Evolutionary conservation across 1,139 yeast genomes (phyloP), one percentile per base, ranked within the genome.

Genomic region (Petasospora fabianii): DNA sequence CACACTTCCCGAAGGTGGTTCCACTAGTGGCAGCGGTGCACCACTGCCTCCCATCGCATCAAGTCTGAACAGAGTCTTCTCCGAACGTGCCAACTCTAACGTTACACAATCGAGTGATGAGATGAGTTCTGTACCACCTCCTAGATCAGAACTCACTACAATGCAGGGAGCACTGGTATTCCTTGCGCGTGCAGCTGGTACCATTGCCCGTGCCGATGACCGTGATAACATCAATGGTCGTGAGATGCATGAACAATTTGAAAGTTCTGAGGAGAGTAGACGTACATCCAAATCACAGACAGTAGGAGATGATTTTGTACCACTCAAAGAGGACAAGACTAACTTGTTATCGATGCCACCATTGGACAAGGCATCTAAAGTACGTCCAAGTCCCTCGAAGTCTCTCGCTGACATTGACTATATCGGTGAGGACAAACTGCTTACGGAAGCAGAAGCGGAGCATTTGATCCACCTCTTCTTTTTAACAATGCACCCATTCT

Each of bases 401-500:
- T 68, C 60, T 37, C 61, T 84, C 19, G 63, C 77, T 0, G 80
- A 75, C 47, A 74, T 83, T 35, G 86, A 81, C 36, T 80, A 83
- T 50, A 80, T 86, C 38, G 58, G 58, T 8, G 65, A 66, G n/a
- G 55, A 66, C 28, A 78, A 79, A n/a, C 69, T 84, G 35, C 56
- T 88, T 14, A 69, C 84, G 0, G 88, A 77, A 49, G 61, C 56
- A 0, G 95, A 86, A 55, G 94, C 95, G 1, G 73, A 71, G 40
- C 61, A 66, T 36, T 64, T 86, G 26, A 75, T 87, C 22, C 67
- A 73, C 33, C 65, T 80, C 38, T 90, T 85, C 59, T 86, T 86
- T 58, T 62, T 77, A 9, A 77, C 87, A 4, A 74, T 90, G 79
- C 95, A 86, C 58, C 96, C 96, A 1, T 90, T 80, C 58, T 88